These are phyloP conservation scores for Psidium friedrichsthalianum DNA, from an alignment of 345 rosid species.

Conservation along the genomic window DNA sequence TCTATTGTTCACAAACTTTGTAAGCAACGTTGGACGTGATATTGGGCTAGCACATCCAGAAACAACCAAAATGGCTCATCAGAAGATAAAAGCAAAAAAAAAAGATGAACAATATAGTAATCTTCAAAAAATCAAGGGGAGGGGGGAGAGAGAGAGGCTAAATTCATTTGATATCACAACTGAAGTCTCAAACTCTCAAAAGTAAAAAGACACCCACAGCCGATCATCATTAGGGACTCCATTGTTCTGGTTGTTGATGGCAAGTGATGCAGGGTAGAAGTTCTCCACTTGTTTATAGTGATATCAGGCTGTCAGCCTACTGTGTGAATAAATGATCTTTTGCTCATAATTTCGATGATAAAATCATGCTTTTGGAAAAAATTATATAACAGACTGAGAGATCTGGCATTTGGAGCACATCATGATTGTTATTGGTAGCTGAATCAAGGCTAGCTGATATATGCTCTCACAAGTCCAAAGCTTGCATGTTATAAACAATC, in stretches of 20 bases:
- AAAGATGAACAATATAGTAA: background rate
- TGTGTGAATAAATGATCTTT: background rate
- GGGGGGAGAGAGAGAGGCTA: background rate
- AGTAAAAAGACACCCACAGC: background rate
- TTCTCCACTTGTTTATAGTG: background rate
- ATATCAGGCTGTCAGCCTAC: background rate
- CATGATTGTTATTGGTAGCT: background rate
- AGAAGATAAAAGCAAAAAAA: background rate
- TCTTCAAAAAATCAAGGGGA: background rate
- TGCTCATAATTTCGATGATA: background rate
- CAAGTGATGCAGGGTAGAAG: background rate
- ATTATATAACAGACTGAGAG: background rate
- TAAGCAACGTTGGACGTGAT: background rate
- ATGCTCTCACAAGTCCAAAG: background rate
- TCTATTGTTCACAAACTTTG: background rate
- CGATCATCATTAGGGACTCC: background rate
- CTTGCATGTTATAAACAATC: background rate
- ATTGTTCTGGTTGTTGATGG: background rate
- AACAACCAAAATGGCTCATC: background rate
- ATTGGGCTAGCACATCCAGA: background rate
- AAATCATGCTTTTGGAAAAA: background rate
- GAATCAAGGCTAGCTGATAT: background rate
- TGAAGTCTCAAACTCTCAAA: background rate
- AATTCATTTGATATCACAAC: background rate
- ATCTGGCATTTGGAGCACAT: background rate